phyloP scores from a whole-genome alignment of 1,284 basidiomycete genomes.

The Boletellus sp. region DNA sequence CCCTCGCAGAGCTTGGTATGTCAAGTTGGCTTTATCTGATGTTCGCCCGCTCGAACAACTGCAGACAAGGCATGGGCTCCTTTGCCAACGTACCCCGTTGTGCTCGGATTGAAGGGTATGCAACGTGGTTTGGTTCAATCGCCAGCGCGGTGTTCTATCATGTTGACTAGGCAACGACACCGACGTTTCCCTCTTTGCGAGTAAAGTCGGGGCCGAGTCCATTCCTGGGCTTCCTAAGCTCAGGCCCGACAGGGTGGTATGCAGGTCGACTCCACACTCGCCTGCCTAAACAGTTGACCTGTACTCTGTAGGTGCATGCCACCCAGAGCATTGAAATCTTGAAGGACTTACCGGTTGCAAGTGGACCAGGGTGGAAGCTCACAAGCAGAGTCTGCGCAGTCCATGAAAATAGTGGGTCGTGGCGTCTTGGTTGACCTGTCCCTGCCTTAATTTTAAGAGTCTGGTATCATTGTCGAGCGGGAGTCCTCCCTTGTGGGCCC shows the following conservation, averaged over 20 bases:
- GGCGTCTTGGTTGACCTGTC: neutral
- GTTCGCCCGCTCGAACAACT: neutral
- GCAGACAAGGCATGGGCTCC: constrained; percentile 49
- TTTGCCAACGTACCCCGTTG: constrained; percentile 56
- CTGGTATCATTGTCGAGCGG: constrained; percentile 69
- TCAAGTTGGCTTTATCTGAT: neutral
- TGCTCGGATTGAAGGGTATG: constrained; percentile 54
- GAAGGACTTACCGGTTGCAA: constrained; percentile 62
- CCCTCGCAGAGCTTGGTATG: constrained; percentile 31
- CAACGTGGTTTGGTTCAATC: neutral
- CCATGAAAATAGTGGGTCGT: constrained; percentile 67
- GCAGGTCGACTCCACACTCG: constrained; percentile 19
- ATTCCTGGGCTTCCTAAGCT: constrained; percentile 64
- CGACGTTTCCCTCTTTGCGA: constrained; percentile 65
- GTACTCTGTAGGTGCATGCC: constrained; percentile 56
- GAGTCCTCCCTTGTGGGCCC: constrained; percentile 64
- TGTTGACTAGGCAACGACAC: constrained; percentile 42
- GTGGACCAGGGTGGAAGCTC: constrained; percentile 66
- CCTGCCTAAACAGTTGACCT: neutral
- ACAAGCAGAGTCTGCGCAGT: constrained; percentile 59
- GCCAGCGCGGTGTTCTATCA: too few relatives aligned
- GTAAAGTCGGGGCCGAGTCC: constrained; percentile 41
- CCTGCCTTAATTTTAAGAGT: constrained; percentile 44
- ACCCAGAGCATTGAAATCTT: constrained; percentile 72
- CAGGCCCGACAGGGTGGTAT: constrained; percentile 62